phyloP scores from a whole-genome alignment of 305 asterid species.

The Fraxinus dipetala region DNA sequence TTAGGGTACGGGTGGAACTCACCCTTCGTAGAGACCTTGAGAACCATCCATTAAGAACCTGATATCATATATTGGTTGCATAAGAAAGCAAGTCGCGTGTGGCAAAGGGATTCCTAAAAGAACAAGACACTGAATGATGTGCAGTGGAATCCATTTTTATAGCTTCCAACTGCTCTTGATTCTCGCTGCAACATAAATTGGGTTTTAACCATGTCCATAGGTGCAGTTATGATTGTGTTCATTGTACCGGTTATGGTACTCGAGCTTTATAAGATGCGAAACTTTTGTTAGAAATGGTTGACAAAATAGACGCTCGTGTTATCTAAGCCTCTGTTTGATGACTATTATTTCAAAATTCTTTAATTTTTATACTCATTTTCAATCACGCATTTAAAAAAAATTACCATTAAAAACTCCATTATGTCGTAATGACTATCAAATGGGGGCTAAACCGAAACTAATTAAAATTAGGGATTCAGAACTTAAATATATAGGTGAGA shows the following conservation, averaged over 20 bases:
- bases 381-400: too few relatives aligned
- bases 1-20: conserved; percentile 25
- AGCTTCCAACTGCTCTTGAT: conserved; percentile 52
- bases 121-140: conserved; percentile 29
- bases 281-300: conserved; percentile 27
- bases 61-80: conserved; percentile 26
- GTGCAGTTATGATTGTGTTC: conserved; percentile 84
- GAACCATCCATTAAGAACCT: conserved; percentile 90
- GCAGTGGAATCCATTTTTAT: conserved; percentile 76
- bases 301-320: background rate
- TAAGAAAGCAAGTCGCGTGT: conserved; percentile 6
- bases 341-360: too few relatives aligned
- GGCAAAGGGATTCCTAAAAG: conserved; percentile 3
- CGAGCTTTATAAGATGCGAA: conserved; percentile 52
- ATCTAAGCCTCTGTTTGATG: too few relatives aligned
- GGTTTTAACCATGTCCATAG: conserved; percentile 80
- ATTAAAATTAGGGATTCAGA: too few relatives aligned
- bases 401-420: too few relatives aligned
- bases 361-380: too few relatives aligned
- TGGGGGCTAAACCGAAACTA: too few relatives aligned
- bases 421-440: too few relatives aligned
- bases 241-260: conserved; percentile 74
- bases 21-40: conserved; percentile 92
- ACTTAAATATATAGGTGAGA: too few relatives aligned
- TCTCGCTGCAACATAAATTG: conserved; percentile 86